phyloP scores from a whole-genome alignment of 306 rosid genomes.

The Trifolium repens region DNA sequence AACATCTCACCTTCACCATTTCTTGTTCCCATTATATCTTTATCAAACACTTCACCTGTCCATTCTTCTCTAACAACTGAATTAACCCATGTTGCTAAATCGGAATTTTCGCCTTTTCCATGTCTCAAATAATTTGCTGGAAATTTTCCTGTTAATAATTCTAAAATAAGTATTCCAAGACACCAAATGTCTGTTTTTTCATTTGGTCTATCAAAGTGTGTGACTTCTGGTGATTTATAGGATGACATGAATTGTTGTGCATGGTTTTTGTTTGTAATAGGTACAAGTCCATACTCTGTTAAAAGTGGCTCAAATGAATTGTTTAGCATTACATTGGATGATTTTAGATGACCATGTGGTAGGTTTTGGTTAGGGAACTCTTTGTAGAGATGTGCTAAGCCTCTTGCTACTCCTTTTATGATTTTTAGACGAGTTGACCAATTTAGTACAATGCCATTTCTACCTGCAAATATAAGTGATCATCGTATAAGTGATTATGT shows the following conservation, averaged over 20 bases:
- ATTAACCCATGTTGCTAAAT: slow-evolving; percentile 69
- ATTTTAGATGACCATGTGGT: slow-evolving; percentile 83
- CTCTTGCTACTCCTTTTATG: slow-evolving; percentile 74
- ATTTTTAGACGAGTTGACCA: slow-evolving; percentile 78
- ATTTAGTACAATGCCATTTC: slow-evolving; percentile 40
- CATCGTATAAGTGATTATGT: no score
- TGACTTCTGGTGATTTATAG: slow-evolving; percentile 61
- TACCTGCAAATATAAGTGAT: slow-evolving; percentile 43
- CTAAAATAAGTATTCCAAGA: slow-evolving; percentile 67
- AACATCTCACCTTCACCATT: slow-evolving; percentile 66
- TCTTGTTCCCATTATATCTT: slow-evolving; percentile 48
- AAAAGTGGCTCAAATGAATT: slow-evolving; percentile 52
- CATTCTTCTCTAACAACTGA: slow-evolving; percentile 74
- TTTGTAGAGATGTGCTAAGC: slow-evolving; percentile 57
- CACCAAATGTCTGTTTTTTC: slow-evolving; percentile 67
- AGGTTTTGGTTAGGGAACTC: slow-evolving; percentile 52
- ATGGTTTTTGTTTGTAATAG: slow-evolving; percentile 50
- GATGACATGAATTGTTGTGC: slow-evolving; percentile 67
- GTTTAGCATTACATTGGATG: slow-evolving; percentile 72
- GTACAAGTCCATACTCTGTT: slow-evolving; percentile 62
- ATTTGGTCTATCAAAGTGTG: slow-evolving; percentile 37
- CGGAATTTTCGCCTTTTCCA: slow-evolving; percentile 49
- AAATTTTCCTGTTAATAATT: slow-evolving; percentile 58
- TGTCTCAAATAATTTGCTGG: slow-evolving; percentile 60
- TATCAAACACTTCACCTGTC: slow-evolving; percentile 76